Base-by-base conservation (phyloP, 768 basidiomycete genomes). In the Kwoniella dendrophila region DNA sequence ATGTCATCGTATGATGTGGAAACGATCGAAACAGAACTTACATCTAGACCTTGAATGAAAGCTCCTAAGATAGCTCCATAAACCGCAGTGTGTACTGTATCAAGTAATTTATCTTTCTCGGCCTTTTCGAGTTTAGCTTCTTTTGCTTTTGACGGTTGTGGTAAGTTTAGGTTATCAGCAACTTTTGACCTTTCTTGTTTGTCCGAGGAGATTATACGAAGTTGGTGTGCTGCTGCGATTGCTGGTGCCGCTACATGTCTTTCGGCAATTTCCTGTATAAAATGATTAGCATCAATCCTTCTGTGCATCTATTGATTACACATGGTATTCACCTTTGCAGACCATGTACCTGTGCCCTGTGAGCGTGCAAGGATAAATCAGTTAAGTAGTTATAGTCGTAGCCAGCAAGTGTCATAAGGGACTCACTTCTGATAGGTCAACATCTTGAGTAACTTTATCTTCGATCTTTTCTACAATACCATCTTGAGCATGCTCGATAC, bases 371-470 rank as follows among this genome's bases (percentile, higher is more conserved):
- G 18, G 4, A 4, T 24, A 27, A 8, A 27, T 48, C 45, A 48
- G 26, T 48, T 5, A 10, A 43, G 41, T 7, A 20, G 6, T 14
- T 6, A 43, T 43, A 43, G 32, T n/a, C 26, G 20, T 34, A 2
- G 45, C 7, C 2, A 14, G 34, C 54, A 16, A 59, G 24, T 4
- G 20, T 22, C n/a, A 34, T 38, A 22, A 22, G 12, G 26, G 22
- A 45, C 64, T 68, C 22, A 71, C 73, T 54, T 78, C 77, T 3
- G 66, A 64, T 48, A 63, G 49, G 52, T 78, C 79, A 12, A 75
- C 76, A 67, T 80, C 79, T 65, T 80, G 79, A 10, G 73, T 74
- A 29, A 80, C 72, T 58, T 78, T 78, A 52, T 79, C 79, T 50
- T 78, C 78, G 29, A 79, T 74, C n/a, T 59, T 75, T 45, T 80